These are phyloP conservation scores for Psilocybe subaeruginosa DNA, from an alignment of 768 basidiomycete genomes.

Conservation along the genomic window DNA sequence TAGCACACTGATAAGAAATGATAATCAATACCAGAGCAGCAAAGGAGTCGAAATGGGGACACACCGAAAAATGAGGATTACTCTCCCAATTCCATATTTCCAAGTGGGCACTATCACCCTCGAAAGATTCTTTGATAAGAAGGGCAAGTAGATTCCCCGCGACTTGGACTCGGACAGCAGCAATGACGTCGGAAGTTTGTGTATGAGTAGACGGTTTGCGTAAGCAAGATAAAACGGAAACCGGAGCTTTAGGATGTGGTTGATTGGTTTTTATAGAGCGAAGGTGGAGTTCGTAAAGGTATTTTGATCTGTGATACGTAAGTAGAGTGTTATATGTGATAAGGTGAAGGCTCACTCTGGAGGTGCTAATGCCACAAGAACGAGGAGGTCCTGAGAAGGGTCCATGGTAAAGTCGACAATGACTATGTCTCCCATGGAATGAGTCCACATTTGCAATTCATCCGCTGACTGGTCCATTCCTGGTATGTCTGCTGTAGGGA, in stretches of 20 bases:
- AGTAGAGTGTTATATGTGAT: slow-evolving; percentile 4
- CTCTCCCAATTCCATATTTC: slow-evolving; percentile 56
- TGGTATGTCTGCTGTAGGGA: slow-evolving; percentile 37
- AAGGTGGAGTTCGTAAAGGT: slow-evolving; percentile 52
- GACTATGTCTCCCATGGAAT: slow-evolving; percentile 41
- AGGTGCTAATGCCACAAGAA: slow-evolving; percentile 48
- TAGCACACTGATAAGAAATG: slow-evolving; percentile 34
- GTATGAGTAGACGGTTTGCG: slow-evolving; percentile 30
- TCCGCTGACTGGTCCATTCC: slow-evolving; percentile 22
- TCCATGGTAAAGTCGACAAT: slow-evolving; percentile 64
- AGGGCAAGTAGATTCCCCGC: slow-evolving; percentile 50
- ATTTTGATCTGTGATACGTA: slow-evolving; percentile 34
- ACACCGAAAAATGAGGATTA: slow-evolving; percentile 42
- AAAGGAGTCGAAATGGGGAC: slow-evolving; percentile 17
- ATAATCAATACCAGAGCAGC: slow-evolving; percentile 3
- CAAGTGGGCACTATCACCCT: slow-evolving; percentile 43
- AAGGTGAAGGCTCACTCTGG: slow-evolving; percentile 37
- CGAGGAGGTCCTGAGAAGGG: slow-evolving; percentile 55
- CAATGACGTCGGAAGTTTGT: slow-evolving; percentile 34
- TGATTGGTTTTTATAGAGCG: slow-evolving; percentile 54
- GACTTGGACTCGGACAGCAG: slow-evolving; percentile 49
- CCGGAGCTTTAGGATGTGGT: slow-evolving; percentile 47
- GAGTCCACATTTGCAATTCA: slow-evolving; percentile 43
- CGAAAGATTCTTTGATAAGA: slow-evolving; percentile 49
- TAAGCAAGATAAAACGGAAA: slow-evolving; percentile 41